Evolutionary conservation across 305 asterid species (phyloP).

Genomic region (Rubia balearica): DNA sequence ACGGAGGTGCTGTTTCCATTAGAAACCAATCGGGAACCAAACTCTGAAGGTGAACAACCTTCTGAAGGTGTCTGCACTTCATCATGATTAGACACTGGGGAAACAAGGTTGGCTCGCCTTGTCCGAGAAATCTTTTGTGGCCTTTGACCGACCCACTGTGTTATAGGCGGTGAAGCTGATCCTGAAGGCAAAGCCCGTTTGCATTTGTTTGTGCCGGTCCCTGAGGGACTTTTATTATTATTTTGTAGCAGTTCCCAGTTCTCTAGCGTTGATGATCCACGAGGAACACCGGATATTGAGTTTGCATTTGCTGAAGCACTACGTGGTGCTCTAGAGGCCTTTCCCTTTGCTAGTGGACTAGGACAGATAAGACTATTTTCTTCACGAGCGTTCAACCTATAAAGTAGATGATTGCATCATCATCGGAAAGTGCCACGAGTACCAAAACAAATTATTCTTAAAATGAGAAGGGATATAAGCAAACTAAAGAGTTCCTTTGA

Average conservation of each 20-base stretch:
- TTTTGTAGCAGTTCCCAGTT: slow-evolving; percentile 78
- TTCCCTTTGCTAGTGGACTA: slow-evolving; percentile 66
- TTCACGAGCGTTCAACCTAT: slow-evolving; percentile 77
- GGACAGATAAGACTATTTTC: slow-evolving; percentile 45
- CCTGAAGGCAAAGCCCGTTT: slow-evolving; percentile 75
- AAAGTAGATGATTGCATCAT: slow-evolving; percentile 22
- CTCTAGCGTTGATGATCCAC: slow-evolving; percentile 58
- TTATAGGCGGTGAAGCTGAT: slow-evolving; percentile 83
- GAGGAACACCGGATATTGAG: slow-evolving; percentile 45
- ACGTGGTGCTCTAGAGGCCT: slow-evolving; percentile 87
- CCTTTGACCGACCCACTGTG: slow-evolving; percentile 98
- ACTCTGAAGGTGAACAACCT: slow-evolving; percentile 76
- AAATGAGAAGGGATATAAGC: background rate
- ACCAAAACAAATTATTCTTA: background rate
- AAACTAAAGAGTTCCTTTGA: background rate
- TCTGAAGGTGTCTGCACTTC: slow-evolving; percentile 71
- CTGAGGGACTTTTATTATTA: slow-evolving; percentile 46
- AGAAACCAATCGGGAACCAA: slow-evolving; percentile 56
- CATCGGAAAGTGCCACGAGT: slow-evolving; percentile 5
- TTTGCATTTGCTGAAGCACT: slow-evolving; percentile 46
- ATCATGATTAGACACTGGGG: slow-evolving; percentile 76
- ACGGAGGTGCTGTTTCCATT: slow-evolving; percentile 49
- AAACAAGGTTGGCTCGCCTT: slow-evolving; percentile 80
- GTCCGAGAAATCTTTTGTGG: slow-evolving; percentile 87
- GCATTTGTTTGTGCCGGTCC: slow-evolving; percentile 63